Evolutionary conservation across 768 basidiomycete genomes (phyloP), one percentile per base, ranked within the genome.

Genomic region (Lactarius trivialis): DNA sequence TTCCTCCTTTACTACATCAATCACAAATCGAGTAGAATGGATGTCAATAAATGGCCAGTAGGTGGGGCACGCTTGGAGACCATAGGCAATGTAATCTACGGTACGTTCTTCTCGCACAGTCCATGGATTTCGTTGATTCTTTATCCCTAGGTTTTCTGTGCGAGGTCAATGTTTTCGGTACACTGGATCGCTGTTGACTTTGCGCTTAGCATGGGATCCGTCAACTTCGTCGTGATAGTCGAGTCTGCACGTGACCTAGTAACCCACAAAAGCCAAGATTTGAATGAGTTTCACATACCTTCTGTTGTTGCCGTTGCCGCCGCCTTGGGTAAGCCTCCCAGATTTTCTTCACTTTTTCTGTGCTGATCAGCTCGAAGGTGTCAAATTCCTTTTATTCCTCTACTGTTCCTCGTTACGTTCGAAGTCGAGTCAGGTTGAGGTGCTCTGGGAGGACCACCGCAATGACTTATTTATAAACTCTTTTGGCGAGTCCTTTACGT

Each of bases 401-500:
- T 97, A 93, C 74, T 94, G 94, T 73, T 83, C 77, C 69, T 80
- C 90, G 3, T 79, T 96, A 50, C 85, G 91, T 32, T 81, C 80
- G 34, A 84, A 82, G 65, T 93, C 90, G 7, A 94, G 91, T 68
- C 97, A 99, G 74, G 96, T 99, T 2, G 83, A 84, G 51, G 84
- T 97, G n/a, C 81, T 97, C 32, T 98, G 93, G 93, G 91, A 97
- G 73, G 96, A 98, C 71, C 95, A 98, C 67, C 80, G 95, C 67
- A 98, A 94, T 69, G 96, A 96, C 69, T 71, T 93, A n/a, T 90
- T 84, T 71, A 85, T 93, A 71, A 93, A 93, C 69, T 76, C 81
- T 28, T 88, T 90, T 64, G 87, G 88, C 87, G 64, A 36, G 79
- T 59, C 32, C 51, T 50, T 26, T 41, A n/a, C 45, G 7, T 48